Base-by-base conservation (phyloP, 345 rosid genomes). In the Euphorbia tirucalli region DNA sequence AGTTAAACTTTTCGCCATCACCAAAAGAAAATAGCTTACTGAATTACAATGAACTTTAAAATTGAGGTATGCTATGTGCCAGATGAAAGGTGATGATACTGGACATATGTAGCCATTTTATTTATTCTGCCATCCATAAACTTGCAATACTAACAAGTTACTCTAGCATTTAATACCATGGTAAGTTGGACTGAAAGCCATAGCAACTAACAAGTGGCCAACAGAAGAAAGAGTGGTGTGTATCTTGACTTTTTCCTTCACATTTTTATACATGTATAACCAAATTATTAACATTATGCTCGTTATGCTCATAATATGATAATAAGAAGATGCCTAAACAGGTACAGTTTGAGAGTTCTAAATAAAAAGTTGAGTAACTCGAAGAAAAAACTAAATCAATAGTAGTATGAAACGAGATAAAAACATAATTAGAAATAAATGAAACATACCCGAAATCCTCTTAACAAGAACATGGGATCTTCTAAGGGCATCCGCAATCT, bases 401-500 rank as follows among this genome's bases (percentile, higher is more conserved):
- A n/a, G n/a, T n/a, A n/a, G n/a, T n/a, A n/a, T n/a, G 32, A 49
- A 62, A 15, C 21, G 18, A 25, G 3, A 30, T 32, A 19, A 24
- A 14, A 39, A 37, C 27, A 44, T 48, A 71, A 18, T 30, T 11
- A 22, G 19, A 66, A 30, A 22, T 4, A 24, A 31, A 48, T 21
- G 64, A 48, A n/a, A 61, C 55, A 57, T 71, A 88, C 97, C 96
- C 74, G 94, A 75, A 75, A 89, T 73, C 77, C 75, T 82, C 1
- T 79, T 56, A 68, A 65, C 73, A 76, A 90, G 88, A 59, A 50
- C 68, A 1, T 65, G 78, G 27, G 94, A 93, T 28, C 74, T 74
- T 64, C 70, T 84, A 21, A 93, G 80, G 8, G 87, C 81, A 52
- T 65, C 72, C 0, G 58, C 70, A 58, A 88, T 83, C 80, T 79